Conservation (phyloP, 345 rosid genomes). For the Conringia planisiliqua region DNA sequence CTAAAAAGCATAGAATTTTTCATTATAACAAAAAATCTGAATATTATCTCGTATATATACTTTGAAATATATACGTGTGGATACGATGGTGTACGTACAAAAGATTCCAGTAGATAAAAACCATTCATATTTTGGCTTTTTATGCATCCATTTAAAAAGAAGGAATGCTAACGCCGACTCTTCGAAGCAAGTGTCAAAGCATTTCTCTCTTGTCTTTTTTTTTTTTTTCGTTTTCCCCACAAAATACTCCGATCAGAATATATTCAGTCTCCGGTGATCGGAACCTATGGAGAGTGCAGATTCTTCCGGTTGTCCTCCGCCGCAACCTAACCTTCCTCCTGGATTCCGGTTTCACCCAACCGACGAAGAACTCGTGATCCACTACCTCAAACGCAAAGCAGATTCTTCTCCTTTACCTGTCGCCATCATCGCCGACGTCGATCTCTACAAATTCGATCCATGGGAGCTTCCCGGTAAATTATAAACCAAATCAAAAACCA, state of each 20-base stretch:
- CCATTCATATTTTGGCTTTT: conserved; percentile 3
- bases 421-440: conserved; percentile 82
- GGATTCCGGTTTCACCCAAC: conserved; percentile 99
- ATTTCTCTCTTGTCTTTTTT: background rate
- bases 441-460: conserved; percentile 93
- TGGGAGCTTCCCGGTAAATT: conserved; percentile 89
- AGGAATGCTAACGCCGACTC: conserved; percentile 16
- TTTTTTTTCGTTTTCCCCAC: background rate
- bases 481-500: background rate
- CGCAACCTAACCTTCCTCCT: conserved; percentile 86
- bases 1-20: too few relatives aligned
- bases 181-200: background rate
- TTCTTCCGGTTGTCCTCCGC: conserved; percentile 62
- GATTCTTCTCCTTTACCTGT: conserved; percentile 75
- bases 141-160: conserved; percentile 3
- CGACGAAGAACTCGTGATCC: conserved; percentile 92
- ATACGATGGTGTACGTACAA: conserved; percentile 21
- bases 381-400: conserved; percentile 86
- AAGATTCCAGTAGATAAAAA: conserved; percentile 19
- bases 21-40: too few relatives aligned
- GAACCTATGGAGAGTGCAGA: conserved; percentile 74
- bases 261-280: background rate
- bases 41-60: background rate
- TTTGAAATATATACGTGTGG: conserved; percentile 11
- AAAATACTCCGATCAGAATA: background rate